phyloP scores from a whole-genome alignment of 495 filamentous ascomycete species.

The Chlorociboria aeruginascens region DNA sequence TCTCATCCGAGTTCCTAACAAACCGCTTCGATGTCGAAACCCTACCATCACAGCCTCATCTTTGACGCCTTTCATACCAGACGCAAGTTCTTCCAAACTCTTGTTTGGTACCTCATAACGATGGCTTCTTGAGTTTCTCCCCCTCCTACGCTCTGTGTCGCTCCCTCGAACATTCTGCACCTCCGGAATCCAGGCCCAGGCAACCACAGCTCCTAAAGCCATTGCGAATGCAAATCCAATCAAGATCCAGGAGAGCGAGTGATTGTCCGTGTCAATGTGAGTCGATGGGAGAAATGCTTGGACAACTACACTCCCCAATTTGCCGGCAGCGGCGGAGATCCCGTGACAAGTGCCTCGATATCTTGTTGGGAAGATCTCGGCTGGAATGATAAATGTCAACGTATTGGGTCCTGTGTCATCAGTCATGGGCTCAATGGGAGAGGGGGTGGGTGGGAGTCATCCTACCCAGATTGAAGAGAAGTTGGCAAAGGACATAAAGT shows the following conservation, averaged over 20 bases:
- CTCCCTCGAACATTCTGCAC: slow-evolving; percentile 15
- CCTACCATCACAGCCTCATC: neutral
- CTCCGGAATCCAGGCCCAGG: slow-evolving; percentile 27
- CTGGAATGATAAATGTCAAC: slow-evolving; percentile 21
- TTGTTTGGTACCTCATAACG: slow-evolving; percentile 2
- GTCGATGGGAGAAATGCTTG: slow-evolving; percentile 2
- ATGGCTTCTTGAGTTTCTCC: neutral
- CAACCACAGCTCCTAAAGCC: slow-evolving; percentile 22
- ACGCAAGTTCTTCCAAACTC: neutral
- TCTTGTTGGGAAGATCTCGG: slow-evolving; percentile 17
- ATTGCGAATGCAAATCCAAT: slow-evolving; percentile 23
- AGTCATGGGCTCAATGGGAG: slow-evolving; percentile 8
- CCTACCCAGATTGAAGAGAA: slow-evolving; percentile 55
- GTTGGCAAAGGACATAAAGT: slow-evolving; percentile 46
- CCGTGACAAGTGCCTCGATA: slow-evolving; percentile 12
- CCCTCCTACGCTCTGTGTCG: neutral
- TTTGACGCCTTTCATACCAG: neutral
- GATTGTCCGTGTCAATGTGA: neutral
- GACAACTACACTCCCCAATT: slow-evolving; percentile 5
- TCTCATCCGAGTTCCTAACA: neutral
- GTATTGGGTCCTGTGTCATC: slow-evolving; percentile 3
- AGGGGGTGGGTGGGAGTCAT: slow-evolving; percentile 41
- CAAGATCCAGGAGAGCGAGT: slow-evolving; percentile 21
- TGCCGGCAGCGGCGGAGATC: slow-evolving; percentile 10
- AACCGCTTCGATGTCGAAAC: neutral